Percentiles rank a stretch among this genome's conserved stretches.
Conservation (phyloP, 805 yeast species). For the Wickerhamomyces sydowiorum region DNA sequence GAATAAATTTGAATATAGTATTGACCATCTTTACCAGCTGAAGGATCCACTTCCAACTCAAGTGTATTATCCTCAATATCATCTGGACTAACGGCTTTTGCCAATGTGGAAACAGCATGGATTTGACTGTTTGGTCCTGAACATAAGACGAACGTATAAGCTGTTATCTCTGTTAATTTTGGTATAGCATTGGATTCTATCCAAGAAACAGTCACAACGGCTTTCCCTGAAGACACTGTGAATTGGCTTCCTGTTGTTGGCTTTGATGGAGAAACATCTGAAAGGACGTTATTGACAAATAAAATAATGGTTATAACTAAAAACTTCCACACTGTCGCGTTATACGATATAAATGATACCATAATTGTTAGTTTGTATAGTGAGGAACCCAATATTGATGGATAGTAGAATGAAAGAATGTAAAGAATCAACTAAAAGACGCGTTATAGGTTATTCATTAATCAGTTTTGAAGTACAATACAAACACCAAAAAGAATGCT, state of each 20-base stretch:
- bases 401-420: too few relatives aligned
- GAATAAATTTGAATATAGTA: conserved; percentile 71
- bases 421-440: too few relatives aligned
- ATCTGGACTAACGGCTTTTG: conserved; percentile 21
- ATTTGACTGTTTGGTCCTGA: conserved; percentile 58
- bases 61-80: conserved; percentile 28
- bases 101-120: conserved; percentile 30
- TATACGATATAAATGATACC: too few relatives aligned
- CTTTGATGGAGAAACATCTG: conserved; percentile 24
- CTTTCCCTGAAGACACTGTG: conserved; percentile 22
- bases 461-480: too few relatives aligned
- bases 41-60: conserved; percentile 36
- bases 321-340: not conserved
- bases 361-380: too few relatives aligned
- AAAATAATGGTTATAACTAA: not conserved
- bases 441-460: too few relatives aligned
- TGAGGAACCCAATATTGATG: too few relatives aligned
- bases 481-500: too few relatives aligned
- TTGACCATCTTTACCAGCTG: conserved; percentile 53
- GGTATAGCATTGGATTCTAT: conserved; percentile 48
- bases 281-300: not conserved
- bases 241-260: conserved; percentile 17
- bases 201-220: conserved; percentile 39
- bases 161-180: conserved; percentile 33
- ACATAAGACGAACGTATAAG: conserved; percentile 53